Evolutionary conservation across 495 filamentous ascomycete species (phyloP).

Genomic region (Xylaria intraflava): DNA sequence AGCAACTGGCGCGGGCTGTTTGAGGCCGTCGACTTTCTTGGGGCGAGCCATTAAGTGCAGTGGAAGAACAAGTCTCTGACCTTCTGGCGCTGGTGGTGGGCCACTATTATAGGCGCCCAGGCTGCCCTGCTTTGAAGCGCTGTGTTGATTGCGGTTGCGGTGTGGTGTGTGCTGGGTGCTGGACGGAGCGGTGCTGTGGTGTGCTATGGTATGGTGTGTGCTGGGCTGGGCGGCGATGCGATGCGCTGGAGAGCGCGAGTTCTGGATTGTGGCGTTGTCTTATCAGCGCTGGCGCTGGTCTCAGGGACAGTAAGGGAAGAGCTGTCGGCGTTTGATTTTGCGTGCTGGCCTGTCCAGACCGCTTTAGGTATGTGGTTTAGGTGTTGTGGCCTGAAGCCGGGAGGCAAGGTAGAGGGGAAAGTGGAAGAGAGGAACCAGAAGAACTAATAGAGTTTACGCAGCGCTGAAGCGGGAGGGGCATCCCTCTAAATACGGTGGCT

Average conservation of each 20-base stretch:
- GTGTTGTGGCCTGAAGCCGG: not conserved
- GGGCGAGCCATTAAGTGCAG: slow-evolving; percentile 39
- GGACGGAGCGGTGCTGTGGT: slow-evolving; percentile 2
- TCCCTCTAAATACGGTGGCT: slow-evolving; percentile 26
- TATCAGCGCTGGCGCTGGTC: slow-evolving; percentile 9
- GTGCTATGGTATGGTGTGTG: not conserved
- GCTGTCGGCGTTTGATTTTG: slow-evolving; percentile 5
- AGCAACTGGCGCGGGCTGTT: slow-evolving; percentile 27
- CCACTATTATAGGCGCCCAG: slow-evolving; percentile 11
- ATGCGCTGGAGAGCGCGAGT: no score
- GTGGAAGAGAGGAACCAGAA: slow-evolving; percentile 14
- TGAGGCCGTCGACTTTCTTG: slow-evolving; percentile 45
- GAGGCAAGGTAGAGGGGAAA: slow-evolving; percentile 13
- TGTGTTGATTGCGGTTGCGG: not conserved
- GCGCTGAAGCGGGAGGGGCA: slow-evolving; percentile 24
- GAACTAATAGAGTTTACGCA: slow-evolving; percentile 25
- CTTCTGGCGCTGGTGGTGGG: slow-evolving; percentile 23
- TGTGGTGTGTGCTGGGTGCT: not conserved
- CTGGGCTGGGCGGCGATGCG: not conserved
- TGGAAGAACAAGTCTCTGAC: slow-evolving; percentile 23
- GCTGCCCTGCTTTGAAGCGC: no score
- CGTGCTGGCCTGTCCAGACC: not conserved
- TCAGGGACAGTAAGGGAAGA: no score
- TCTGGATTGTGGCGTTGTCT: slow-evolving; percentile 13
- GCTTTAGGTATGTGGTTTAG: not conserved